These are phyloP conservation scores for Plectosphaerella cucumerina DNA, from an alignment of 2,329 filamentous ascomycete genomes.

Conservation along the genomic window DNA sequence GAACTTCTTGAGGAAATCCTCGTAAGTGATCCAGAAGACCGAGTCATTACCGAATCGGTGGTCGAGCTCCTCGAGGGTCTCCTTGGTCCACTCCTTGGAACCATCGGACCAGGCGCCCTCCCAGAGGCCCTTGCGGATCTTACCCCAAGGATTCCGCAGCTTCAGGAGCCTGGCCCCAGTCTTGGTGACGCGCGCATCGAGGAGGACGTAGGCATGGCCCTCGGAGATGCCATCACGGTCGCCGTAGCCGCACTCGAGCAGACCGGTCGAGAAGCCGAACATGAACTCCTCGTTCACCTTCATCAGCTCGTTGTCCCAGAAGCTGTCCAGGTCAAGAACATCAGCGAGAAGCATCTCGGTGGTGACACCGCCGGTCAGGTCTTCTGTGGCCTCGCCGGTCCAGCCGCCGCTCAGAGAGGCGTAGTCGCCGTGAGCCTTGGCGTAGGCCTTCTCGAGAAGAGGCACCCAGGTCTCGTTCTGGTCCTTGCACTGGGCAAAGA, in stretches of 20 bases:
- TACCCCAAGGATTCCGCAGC: slow-evolving; percentile 58
- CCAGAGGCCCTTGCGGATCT: slow-evolving; percentile 54
- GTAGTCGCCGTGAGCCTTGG: slow-evolving; percentile 79
- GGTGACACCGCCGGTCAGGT: slow-evolving; percentile 66
- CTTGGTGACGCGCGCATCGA: slow-evolving; percentile 50
- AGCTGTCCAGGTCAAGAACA: slow-evolving; percentile 73
- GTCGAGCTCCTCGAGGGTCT: slow-evolving; percentile 51
- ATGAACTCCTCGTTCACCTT: slow-evolving; percentile 78
- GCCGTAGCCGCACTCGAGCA: slow-evolving; percentile 60
- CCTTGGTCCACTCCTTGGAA: slow-evolving; percentile 57
- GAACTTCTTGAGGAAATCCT: slow-evolving; percentile 59
- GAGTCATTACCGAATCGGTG: slow-evolving; percentile 59
- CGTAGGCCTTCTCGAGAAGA: slow-evolving; percentile 76
- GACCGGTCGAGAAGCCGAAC: slow-evolving; percentile 65
- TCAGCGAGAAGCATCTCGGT: slow-evolving; percentile 65
- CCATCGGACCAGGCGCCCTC: slow-evolving; percentile 57
- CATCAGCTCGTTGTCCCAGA: slow-evolving; percentile 78
- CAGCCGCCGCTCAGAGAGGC: slow-evolving; percentile 67
- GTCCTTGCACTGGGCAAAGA: slow-evolving; percentile 72
- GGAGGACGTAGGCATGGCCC: slow-evolving; percentile 57
- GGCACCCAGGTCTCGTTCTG: slow-evolving; percentile 82
- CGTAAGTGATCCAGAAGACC: slow-evolving; percentile 61
- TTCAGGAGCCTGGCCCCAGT: slow-evolving; percentile 52
- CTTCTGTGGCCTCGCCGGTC: slow-evolving; percentile 57
- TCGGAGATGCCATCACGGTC: slow-evolving; percentile 55